phyloP scores from a whole-genome alignment of 2,329 filamentous ascomycete species.

The Penicillium sp. region DNA sequence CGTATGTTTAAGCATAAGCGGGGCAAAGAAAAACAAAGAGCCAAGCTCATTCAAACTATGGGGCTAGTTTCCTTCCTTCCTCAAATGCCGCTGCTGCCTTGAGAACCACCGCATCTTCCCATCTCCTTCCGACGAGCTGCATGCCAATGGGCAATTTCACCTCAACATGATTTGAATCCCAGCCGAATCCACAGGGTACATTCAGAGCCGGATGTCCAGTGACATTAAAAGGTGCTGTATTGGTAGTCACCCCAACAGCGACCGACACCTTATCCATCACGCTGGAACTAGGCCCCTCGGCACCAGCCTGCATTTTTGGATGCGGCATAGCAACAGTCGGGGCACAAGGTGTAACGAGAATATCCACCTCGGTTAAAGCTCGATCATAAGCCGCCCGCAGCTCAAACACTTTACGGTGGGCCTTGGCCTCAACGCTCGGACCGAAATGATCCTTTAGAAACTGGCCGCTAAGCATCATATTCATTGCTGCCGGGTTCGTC shows the following conservation, averaged over 20 bases:
- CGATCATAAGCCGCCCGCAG: constrained; percentile 51
- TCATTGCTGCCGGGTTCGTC: constrained; percentile 49
- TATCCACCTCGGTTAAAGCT: constrained; percentile 46
- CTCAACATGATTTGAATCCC: not conserved
- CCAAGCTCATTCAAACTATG: not conserved
- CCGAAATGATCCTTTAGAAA: constrained; percentile 30
- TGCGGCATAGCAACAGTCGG: constrained; percentile 49
- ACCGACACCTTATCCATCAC: constrained; percentile 45
- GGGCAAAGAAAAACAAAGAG: not conserved
- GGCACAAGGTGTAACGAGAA: constrained; percentile 51
- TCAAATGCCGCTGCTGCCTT: constrained; percentile 32
- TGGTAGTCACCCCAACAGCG: constrained; percentile 48
- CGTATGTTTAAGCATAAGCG: no score
- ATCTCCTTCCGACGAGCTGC: constrained; percentile 52
- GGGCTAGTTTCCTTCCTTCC: not conserved
- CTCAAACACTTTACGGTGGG: constrained; percentile 48
- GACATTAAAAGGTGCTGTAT: constrained; percentile 51
- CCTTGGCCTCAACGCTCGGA: constrained; percentile 44
- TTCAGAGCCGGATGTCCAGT: constrained; percentile 53
- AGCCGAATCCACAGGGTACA: constrained; percentile 43
- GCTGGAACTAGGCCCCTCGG: not conserved
- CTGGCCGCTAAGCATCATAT: constrained; percentile 44
- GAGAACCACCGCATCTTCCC: constrained; percentile 28
- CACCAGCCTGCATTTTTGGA: constrained; percentile 28
- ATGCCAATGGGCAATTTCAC: constrained; percentile 53